A percentile compares a stretch with the other conserved stretches of the same genome.
Evolutionary conservation across 495 filamentous ascomycete species (phyloP).

Genomic region (Terfezia boudieri): DNA sequence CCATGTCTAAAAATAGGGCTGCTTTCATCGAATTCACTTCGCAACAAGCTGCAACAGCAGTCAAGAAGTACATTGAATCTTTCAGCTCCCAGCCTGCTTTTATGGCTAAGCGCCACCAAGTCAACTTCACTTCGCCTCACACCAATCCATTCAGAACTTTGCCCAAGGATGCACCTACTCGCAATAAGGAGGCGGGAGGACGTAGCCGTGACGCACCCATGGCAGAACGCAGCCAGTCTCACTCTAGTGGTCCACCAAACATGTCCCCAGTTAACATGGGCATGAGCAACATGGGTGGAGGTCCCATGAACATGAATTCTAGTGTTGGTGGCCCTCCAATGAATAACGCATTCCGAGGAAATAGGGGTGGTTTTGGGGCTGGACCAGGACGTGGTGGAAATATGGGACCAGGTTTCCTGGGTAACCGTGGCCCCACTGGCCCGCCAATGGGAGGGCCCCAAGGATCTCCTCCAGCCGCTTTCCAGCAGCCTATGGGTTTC

Average conservation of each 20-base stretch:
- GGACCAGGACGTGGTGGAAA: slow-evolving; percentile 20
- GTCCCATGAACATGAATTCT: slow-evolving; percentile 19
- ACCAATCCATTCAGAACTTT: slow-evolving; percentile 77
- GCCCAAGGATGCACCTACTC: slow-evolving; percentile 69
- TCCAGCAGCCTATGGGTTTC: slow-evolving; percentile 38
- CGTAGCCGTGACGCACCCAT: slow-evolving; percentile 26
- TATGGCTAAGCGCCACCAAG: slow-evolving; percentile 41
- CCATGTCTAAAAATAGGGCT: slow-evolving; percentile 35
- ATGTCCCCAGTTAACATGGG: slow-evolving; percentile 16
- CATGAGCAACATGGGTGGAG: slow-evolving; percentile 1
- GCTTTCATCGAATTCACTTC: slow-evolving; percentile 71
- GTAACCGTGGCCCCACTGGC: slow-evolving; percentile 31
- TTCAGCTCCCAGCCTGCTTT: slow-evolving; percentile 27
- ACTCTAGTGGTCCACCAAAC: slow-evolving; percentile 11
- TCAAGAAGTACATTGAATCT: slow-evolving; percentile 59
- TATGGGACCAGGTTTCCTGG: slow-evolving; percentile 31
- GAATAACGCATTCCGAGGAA: slow-evolving; percentile 18
- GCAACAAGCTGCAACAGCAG: slow-evolving; percentile 63
- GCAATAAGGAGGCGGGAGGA: slow-evolving; percentile 40
- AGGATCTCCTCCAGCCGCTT: slow-evolving; percentile 21
- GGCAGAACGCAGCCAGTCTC: slow-evolving; percentile 20
- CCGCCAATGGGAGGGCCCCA: slow-evolving; percentile 24
- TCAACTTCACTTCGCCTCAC: slow-evolving; percentile 52
- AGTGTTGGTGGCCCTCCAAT: slow-evolving; percentile 12
- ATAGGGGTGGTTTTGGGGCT: slow-evolving; percentile 17